Conservation (phyloP, 2,329 filamentous ascomycete species). For the Pyrenochaeta sp. region DNA sequence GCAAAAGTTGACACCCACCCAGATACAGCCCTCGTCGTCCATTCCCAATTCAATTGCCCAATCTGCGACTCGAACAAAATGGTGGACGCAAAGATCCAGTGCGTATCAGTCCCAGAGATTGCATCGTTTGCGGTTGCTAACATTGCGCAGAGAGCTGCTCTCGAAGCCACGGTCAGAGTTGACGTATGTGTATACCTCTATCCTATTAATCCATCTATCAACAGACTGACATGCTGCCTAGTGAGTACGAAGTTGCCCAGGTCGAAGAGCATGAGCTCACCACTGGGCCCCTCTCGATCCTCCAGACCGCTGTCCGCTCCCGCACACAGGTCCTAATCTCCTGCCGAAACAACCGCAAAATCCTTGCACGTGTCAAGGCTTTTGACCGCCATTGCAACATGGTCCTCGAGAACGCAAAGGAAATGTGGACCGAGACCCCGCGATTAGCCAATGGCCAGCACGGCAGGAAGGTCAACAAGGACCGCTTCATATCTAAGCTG, state of each 20-base stretch:
- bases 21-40: slow-evolving; percentile 5
- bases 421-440: slow-evolving; percentile 99
- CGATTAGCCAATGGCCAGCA: slow-evolving; percentile 84
- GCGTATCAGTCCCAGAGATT: slow-evolving; percentile 17
- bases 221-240: slow-evolving; percentile 51
- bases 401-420: slow-evolving; percentile 96
- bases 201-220: background rate
- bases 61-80: slow-evolving; percentile 15
- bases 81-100: slow-evolving; percentile 57
- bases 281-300: slow-evolving; percentile 85
- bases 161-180: slow-evolving; percentile 89
- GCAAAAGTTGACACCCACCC: slow-evolving; percentile 29
- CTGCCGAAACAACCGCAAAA: slow-evolving; percentile 97
- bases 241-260: slow-evolving; percentile 89
- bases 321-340: slow-evolving; percentile 97
- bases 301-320: slow-evolving; percentile 93
- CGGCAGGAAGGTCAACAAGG: slow-evolving; percentile 93
- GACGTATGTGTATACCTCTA: slow-evolving; percentile 70
- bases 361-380: slow-evolving; percentile 95
- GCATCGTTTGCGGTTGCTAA: slow-evolving; percentile 27
- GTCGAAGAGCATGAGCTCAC: slow-evolving; percentile 83
- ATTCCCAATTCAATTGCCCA: no score
- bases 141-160: slow-evolving; percentile 76
- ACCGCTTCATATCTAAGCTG: slow-evolving; percentile 98
- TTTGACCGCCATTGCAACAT: slow-evolving; percentile 99